A percentile compares a stretch with the other conserved stretches of the same genome.
These are phyloP conservation scores for Evansstolkia leycettana DNA, from an alignment of 495 filamentous ascomycete genomes.

Conservation along the genomic window DNA sequence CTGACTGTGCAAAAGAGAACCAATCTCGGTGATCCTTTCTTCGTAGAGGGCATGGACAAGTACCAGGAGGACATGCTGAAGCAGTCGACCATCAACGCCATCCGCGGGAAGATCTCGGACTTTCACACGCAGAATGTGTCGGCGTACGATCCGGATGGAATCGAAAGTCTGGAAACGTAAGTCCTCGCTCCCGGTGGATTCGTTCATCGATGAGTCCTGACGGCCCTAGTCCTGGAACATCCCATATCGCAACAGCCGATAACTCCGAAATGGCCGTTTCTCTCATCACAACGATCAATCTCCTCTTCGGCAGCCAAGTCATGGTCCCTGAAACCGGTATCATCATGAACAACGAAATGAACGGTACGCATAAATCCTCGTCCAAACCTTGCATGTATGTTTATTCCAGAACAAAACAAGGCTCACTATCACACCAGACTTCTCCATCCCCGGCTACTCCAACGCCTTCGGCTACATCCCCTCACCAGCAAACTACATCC, in stretches of 20 bases:
- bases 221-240: conserved; percentile 48
- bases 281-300: conserved; percentile 72
- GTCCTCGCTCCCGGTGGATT: conserved; percentile 2
- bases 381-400: background rate
- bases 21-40: conserved; percentile 68
- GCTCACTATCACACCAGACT: conserved; percentile 26
- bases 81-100: conserved; percentile 37
- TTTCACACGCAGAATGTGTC: conserved; percentile 50
- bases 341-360: conserved; percentile 93
- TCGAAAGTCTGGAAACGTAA: conserved; percentile 49
- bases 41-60: conserved; percentile 46
- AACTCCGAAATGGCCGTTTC: conserved; percentile 55
- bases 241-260: conserved; percentile 62
- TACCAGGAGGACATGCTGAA: conserved; percentile 59
- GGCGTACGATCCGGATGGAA: conserved; percentile 55
- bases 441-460: conserved; percentile 59
- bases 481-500: conserved; percentile 68
- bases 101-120: conserved; percentile 60
- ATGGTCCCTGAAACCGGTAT: conserved; percentile 74
- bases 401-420: background rate
- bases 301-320: conserved; percentile 66
- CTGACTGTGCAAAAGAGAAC: conserved; percentile 29
- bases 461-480: conserved; percentile 80
- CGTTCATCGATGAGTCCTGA: background rate
- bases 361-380: conserved; percentile 42